Evolutionary conservation across 192 early-diverging fungal species (phyloP).

Genomic region (Linnemannia exigua): DNA sequence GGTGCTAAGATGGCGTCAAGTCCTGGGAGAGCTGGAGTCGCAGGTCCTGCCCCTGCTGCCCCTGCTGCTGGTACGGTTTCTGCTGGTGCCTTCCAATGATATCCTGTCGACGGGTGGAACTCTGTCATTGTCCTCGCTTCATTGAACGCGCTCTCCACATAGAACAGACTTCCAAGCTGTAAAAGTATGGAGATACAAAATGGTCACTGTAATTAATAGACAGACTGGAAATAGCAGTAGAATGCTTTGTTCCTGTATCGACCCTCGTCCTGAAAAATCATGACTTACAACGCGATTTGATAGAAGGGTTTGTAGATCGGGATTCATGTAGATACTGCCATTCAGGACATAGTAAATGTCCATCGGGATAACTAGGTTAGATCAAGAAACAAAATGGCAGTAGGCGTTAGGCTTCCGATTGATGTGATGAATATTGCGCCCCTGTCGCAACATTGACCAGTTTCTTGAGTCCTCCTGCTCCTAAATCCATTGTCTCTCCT

Average conservation of each 20-base stretch:
- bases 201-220: too few species aligned
- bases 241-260: not conserved
- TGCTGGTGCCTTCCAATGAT: conserved; percentile 61
- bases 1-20: not conserved
- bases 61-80: conserved; percentile 4
- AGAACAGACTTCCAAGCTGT: conserved; percentile 65
- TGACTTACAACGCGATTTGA: conserved; percentile 73
- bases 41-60: not conserved
- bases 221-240: too few species aligned
- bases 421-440: not conserved
- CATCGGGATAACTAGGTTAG: conserved; percentile 66
- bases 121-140: conserved; percentile 66
- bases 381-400: not conserved
- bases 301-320: conserved; percentile 77
- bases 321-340: conserved; percentile 82
- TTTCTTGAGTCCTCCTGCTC: not conserved
- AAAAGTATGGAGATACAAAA: not conserved
- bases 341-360: conserved; percentile 79
- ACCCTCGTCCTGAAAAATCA: not conserved
- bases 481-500: not conserved
- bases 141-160: conserved; percentile 70
- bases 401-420: not conserved
- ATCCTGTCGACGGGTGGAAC: conserved; percentile 72
- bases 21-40: conserved; percentile 3
- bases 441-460: not conserved